Percentiles rank a stretch among this genome's conserved stretches.
Evolutionary conservation across 352 stramenopile species (phyloP).

Genomic region (Sclerospora graminicola): DNA sequence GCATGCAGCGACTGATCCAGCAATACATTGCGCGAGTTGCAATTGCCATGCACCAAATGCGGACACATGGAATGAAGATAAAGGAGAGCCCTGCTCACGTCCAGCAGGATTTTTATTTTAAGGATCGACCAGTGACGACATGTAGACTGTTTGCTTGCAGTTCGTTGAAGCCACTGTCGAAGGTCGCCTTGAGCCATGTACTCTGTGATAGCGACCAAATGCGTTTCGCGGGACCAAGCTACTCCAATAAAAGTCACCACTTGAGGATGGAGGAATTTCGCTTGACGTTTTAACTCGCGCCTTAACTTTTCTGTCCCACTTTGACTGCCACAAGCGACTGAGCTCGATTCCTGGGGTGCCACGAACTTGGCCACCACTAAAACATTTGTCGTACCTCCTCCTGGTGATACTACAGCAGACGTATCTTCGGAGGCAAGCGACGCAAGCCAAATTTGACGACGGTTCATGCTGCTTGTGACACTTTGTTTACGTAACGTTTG

Average conservation of each 20-base stretch:
- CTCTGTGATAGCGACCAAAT: constrained; percentile 60
- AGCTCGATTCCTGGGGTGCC: constrained; percentile 15
- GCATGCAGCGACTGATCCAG: constrained; percentile 43
- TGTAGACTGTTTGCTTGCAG: constrained; percentile 20
- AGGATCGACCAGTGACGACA: constrained; percentile 36
- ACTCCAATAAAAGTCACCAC: constrained; percentile 62
- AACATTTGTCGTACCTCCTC: constrained; percentile 18
- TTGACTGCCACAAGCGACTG: constrained; percentile 3
- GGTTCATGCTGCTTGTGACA: no score
- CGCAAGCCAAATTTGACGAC: constrained; percentile 50
- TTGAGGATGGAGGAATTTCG: constrained; percentile 58
- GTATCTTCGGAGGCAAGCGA: constrained; percentile 19
- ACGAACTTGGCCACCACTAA: constrained; percentile 54
- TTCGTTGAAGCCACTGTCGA: constrained; percentile 56
- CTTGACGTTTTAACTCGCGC: constrained; percentile 49
- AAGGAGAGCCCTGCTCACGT: constrained; percentile 49
- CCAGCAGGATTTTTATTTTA: constrained; percentile 56
- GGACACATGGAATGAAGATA: constrained; percentile 62
- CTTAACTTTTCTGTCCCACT: constrained; percentile 41
- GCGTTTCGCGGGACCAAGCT: constrained; percentile 52
- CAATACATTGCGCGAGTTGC: constrained; percentile 54
- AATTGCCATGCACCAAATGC: constrained; percentile 26
- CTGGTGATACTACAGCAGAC: constrained; percentile 11
- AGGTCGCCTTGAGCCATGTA: no score
- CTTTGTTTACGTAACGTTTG: no score